A percentile compares a stretch with the other conserved stretches of the same genome.
Conservation (phyloP, 768 basidiomycete genomes). For the Kwoniella europaea region DNA sequence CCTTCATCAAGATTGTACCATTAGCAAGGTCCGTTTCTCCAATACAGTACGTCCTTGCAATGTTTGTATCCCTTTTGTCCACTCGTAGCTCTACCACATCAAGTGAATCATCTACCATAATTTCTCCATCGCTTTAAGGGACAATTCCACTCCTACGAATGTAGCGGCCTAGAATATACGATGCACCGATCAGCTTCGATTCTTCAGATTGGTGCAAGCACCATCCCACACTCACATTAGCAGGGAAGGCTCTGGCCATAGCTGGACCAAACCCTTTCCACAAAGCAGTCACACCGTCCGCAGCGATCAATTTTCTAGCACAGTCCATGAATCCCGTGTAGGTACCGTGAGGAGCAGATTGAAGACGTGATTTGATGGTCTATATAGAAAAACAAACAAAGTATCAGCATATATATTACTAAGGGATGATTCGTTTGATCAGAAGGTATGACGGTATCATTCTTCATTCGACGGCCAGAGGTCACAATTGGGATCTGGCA, state of each 20-base stretch:
- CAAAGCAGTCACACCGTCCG: constrained; percentile 80
- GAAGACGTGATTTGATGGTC: constrained; percentile 94
- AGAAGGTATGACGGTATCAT: neutral
- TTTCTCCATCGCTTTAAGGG: constrained; percentile 78
- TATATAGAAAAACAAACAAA: constrained; percentile 60
- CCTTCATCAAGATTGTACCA: no score
- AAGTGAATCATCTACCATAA: constrained; percentile 58
- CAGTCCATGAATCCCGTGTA: constrained; percentile 95
- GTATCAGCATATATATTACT: neutral
- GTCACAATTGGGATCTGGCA: no score
- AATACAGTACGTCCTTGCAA: no score
- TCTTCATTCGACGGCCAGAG: no score
- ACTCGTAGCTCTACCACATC: neutral
- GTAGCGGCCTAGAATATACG: constrained; percentile 34
- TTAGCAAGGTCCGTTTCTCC: no score
- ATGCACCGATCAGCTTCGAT: no score
- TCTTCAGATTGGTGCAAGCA: neutral
- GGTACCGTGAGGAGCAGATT: constrained; percentile 96
- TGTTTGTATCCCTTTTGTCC: neutral
- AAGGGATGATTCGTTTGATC: neutral
- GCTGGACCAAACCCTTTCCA: constrained; percentile 99
- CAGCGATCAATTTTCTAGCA: constrained; percentile 84
- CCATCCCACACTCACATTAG: constrained; percentile 75
- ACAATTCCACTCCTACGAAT: constrained; percentile 83
- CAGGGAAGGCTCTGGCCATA: constrained; percentile 92